Base-by-base conservation (phyloP, 768 basidiomycete genomes). In the Naganishia antarctica region DNA sequence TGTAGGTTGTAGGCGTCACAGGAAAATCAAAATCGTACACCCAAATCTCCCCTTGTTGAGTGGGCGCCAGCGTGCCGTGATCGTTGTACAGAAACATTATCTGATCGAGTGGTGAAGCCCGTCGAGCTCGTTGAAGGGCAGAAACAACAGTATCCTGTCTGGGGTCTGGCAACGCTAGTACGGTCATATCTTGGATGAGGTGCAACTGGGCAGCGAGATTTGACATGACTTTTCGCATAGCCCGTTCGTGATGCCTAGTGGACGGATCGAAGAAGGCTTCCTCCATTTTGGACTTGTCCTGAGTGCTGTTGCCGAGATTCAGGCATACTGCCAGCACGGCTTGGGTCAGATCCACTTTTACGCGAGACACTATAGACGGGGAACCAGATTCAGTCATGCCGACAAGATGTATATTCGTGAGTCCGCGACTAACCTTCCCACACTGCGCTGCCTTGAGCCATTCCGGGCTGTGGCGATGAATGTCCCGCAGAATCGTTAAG, bases 11-110 rank as follows among this genome's bases (percentile, higher is more conserved):
- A 2, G 66, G 66, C 3, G 47, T 63, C 5, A 51, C 43, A 3
- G 66, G 66, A 28, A 67, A 67, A n/a, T 67, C 66, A 6, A 61
- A 63, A 37, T 67, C 66, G 44, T 63, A 67, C 12, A 63, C 61
- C 66, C 66, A 67, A 11, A 67, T 63, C 44, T 67, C 66, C 2
- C 51, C 66, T 50, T 67, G 66, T 7, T 41, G 43, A 1, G 66
- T 67, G 21, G 66, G 66, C 11, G 61, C 66, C 8, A 67, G 57
- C n/a, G 66, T 67, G 16, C 66, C 66, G 31, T 67, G 66, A 59
- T 63, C 66, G 31, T 67, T 67, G 40, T 67, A 67, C 13, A 67
- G 26, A 41, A 63, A 63, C 12, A 67, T 25, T 11, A 67, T 67
- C n/a, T 63, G 61, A 21, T 63, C 61, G 26, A 41, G 28, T 15